Base-by-base conservation (phyloP, 2,329 filamentous ascomycete species). In the Aureobasidium sp. region DNA sequence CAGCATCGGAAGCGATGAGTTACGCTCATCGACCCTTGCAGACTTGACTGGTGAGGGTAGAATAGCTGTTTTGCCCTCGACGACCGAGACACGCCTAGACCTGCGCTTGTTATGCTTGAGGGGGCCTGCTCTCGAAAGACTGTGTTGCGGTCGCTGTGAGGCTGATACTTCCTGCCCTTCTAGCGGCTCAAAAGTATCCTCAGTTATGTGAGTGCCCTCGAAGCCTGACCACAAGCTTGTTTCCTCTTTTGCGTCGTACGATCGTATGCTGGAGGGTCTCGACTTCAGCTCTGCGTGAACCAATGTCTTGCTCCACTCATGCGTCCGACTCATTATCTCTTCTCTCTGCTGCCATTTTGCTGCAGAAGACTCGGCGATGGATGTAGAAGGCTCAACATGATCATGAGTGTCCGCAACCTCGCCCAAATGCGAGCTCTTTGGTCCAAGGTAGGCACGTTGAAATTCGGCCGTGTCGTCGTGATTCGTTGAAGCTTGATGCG, bases 241-340 rank as follows among this genome's bases (percentile, higher is more conserved):
- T 4, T 31, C 19, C 17, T 60, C 35, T n/a, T 50, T 47, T 19
- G 15, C n/a, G 14, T 35, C 45, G 66, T 68, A 29, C 27, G 45
- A 31, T n/a, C 8, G 45, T n/a, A n/a, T n/a, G 24, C 45, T 67
- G 3, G 73, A 70, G 11, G 66, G 64, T 19, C 66, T 65, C 37
- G n/a, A 22, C 5, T 56, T 39, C 4, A 22, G 52, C 24, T 97
- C 92, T 7, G 93, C 91, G 45, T 82, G 78, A 65, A 86, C 85
- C 12, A 96, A 79, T 72, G 96, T 91, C 72, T 96, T 97, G 0
- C 91, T 91, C 93, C 93, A 97, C 75, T 97, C 93, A 66, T 96
- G 96, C 1, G 91, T 97, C 62, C 93, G 85, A 70, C 94, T 96
- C 0, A 88, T 78, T 1, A 91, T 88, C 9, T 96, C 83, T 64